Evolutionary conservation across 352 stramenopile species (phyloP), one percentile per base, ranked within the genome.

Genomic region (Phytopythium aichiense): DNA sequence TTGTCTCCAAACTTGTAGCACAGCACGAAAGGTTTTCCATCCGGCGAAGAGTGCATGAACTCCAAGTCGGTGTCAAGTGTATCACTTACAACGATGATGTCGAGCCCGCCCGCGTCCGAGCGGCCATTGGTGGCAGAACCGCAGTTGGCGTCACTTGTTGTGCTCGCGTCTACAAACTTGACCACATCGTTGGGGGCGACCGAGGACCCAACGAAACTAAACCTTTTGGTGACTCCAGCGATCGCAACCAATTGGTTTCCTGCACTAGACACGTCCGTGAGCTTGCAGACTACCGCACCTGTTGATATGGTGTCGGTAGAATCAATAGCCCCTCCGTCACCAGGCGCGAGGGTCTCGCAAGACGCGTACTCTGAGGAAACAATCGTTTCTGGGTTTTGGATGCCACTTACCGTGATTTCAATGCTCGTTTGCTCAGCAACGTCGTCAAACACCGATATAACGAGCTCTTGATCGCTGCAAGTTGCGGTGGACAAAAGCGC

Each of bases 1-100:
- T 91, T 89, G 1, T 71, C 61, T 1, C 81, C 81, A 48, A 89
- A 88, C 42, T 91, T 89, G 70, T 89, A 91, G 63, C 79, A 91
- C 40, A 91, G 56, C 0, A 57, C 59, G 37, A 91, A 91, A 18
- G 77, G 67, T 6, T 72, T 51, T 2, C 54, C 64, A 12, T 76
- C 66, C 13, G 37, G 35, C 4, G 76, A 88, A 1, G 79, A 75
- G 50, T 88, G 71, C 1, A 68, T 69, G 35, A 91, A 89, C 11
- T 69, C 73, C 0, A 87, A 28, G 0, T 64, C 50, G 2, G 74
- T 50, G 4, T 74, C 63, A 12, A 68, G 42, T 23, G 62, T 68
- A 1, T 48, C 60, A 42, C 63, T 61, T 3, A 87, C 38, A 12
- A 55, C 62, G 9, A 73, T 51, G 0, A 80, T 64, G 30, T 71